phyloP scores from a whole-genome alignment of 352 stramenopile genomes.

The Phytopythium helicoides region DNA sequence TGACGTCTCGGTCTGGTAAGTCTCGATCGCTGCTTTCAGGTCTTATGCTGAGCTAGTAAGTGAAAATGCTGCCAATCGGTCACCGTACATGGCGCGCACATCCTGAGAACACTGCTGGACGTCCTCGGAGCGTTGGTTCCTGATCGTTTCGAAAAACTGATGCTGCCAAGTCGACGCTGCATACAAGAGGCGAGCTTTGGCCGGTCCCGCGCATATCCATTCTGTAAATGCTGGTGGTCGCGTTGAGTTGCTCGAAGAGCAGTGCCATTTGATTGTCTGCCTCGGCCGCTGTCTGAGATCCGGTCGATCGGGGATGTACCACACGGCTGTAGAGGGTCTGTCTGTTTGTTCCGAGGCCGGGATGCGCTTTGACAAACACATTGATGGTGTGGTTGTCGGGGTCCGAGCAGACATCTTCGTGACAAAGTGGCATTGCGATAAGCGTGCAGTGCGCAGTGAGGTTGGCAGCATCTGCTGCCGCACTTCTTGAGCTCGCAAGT shows the following conservation, averaged over 20 bases:
- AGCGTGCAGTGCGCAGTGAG: constrained; percentile 35
- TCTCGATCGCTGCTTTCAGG: constrained; percentile 49
- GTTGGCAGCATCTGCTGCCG: constrained; percentile 16
- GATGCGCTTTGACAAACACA: constrained; percentile 57
- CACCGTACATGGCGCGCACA: constrained; percentile 15
- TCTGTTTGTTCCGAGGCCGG: constrained; percentile 6
- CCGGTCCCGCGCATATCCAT: constrained; percentile 55
- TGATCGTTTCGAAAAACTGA: not conserved
- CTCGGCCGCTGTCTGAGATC: constrained; percentile 19
- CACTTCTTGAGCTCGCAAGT: constrained; percentile 27
- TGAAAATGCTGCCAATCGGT: constrained; percentile 52
- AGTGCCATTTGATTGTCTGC: constrained; percentile 46
- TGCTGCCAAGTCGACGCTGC: constrained; percentile 14
- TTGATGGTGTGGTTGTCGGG: constrained; percentile 40
- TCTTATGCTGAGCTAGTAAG: constrained; percentile 63
- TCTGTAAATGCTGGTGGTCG: constrained; percentile 46
- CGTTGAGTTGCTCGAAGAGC: constrained; percentile 42
- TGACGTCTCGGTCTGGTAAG: constrained; percentile 24
- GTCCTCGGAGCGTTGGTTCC: not conserved
- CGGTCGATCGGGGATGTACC: constrained; percentile 40
- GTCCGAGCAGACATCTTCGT: constrained; percentile 37
- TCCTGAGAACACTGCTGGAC: constrained; percentile 15
- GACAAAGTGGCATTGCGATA: constrained; percentile 42
- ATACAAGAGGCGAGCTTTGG: constrained; percentile 40
- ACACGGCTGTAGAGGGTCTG: constrained; percentile 21